phyloP scores from a whole-genome alignment of 1,284 basidiomycete genomes.

The Austroboletus novae-zelandiae region DNA sequence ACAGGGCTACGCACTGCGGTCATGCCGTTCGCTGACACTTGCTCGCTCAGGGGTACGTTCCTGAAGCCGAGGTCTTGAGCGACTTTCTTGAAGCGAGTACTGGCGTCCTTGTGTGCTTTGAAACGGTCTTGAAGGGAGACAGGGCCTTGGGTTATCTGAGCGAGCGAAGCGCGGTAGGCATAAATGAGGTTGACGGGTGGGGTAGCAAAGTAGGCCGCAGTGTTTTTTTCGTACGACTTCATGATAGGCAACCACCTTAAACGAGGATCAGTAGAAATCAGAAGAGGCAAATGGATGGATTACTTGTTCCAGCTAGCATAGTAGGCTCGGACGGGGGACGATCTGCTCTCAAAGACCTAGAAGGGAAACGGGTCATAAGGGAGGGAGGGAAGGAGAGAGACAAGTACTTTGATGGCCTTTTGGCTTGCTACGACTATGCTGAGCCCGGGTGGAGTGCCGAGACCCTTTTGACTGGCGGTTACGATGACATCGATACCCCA shows the following conservation, averaged over 20 bases:
- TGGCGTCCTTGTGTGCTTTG: conserved; percentile 72
- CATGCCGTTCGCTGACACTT: conserved; percentile 89
- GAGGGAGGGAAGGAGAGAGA: background rate
- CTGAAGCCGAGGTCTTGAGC: conserved; percentile 72
- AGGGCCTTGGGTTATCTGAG: conserved; percentile 60
- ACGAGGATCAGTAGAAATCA: background rate
- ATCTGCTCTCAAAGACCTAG: conserved; percentile 68
- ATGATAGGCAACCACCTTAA: conserved; percentile 91
- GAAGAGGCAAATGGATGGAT: conserved; percentile 6
- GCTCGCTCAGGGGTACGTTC: conserved; percentile 61
- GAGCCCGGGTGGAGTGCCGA: conserved; percentile 93
- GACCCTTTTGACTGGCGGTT: conserved; percentile 92
- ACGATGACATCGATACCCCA: conserved; percentile 94
- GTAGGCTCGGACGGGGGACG: conserved; percentile 74
- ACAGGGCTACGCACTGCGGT: conserved; percentile 57
- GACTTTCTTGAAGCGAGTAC: conserved; percentile 71
- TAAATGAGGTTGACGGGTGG: conserved; percentile 94
- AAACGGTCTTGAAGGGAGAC: conserved; percentile 81
- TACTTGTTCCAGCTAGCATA: conserved; percentile 90
- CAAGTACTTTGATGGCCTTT: conserved; percentile 67
- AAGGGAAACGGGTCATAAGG: background rate
- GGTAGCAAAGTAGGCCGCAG: conserved; percentile 89
- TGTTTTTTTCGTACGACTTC: conserved; percentile 80
- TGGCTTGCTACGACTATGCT: conserved; percentile 83
- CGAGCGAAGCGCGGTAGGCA: conserved; percentile 82